Evolutionary conservation across 371 early-diverging fungal genomes (phyloP), one percentile per base, ranked within the genome.

Genomic region (Capillidium heterosporum): DNA sequence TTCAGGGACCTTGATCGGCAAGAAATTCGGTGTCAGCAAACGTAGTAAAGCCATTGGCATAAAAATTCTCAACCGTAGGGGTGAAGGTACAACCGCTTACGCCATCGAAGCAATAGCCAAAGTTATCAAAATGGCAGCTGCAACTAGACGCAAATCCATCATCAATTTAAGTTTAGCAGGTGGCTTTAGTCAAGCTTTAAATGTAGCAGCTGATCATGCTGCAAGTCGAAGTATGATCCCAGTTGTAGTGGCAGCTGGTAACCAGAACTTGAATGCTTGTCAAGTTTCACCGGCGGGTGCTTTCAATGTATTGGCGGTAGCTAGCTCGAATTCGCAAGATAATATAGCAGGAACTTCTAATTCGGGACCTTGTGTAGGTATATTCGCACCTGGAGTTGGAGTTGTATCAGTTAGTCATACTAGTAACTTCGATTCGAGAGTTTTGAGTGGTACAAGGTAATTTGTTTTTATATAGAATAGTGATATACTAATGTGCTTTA

Each of bases 1-100:
- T 31, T 73, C 85, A 47, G 86, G 89, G 48, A 82, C 81, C 31
- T 75, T 87, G 57, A 91, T 71, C 31, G 81, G 81, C 19, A 62
- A 57, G 24, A 67, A 41, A 8, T 68, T 63, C 57, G 68, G 71
- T 31, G 65, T 71, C 32, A 65, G 68, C 21, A 59, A 61, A 48
- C 52, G 48, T 58, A 86, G 87, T 17, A 72, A 76, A 15, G 71
- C 92, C 24, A 80, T 90, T 28, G 52, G 76, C 10, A 66, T 80
- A 65, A 80, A 80, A 60, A 76, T 79, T 71, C 75, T 76, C 15
- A 64, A 77, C 17, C 74, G 74, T 29, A 58, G 61, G 26, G 59
- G 57, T 26, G n/a, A 15, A 32, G 61, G 60, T n/a, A 59, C 35
- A 1, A 59, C 61, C 21, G 17, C 61, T 26, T 50, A 60, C 40